Base-by-base conservation (phyloP, 108 stramenopile species). In the Epithemia pelagica region DNA sequence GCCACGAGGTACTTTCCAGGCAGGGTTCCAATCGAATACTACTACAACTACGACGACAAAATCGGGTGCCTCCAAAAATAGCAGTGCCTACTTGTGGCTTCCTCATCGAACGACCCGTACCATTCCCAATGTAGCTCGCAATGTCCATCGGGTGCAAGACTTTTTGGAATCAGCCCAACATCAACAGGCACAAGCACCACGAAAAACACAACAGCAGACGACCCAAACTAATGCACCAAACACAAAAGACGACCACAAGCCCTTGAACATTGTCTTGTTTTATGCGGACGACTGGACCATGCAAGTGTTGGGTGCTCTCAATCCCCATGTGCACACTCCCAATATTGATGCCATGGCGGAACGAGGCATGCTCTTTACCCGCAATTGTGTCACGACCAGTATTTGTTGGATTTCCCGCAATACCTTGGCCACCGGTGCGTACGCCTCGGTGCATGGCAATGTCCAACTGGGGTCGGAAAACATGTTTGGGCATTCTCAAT, bases 371-470 rank as follows among this genome's bases (percentile, higher is more conserved):
- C 64, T 85, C 28, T 92, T 92, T 53, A 71, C 78, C 1, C 83
- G 85, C 64, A 89, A 92, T 59, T 86, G 85, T 65, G 91, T 92
- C 30, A 92, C 91, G 52, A 92, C 91, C 15, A 75, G 77, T 53
- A 76, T 92, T 15, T 92, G 91, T 57, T 88, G 86, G 91, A 80
- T 88, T 2, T 80, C 78, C 20, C 59, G 91, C 5, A 88, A 84
- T 53, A 89, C 91, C 2, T 67, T 92, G 10, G 74, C 73, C 62
- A 89, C 86, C 0, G 91, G 91, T 22, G 68, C 74, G 37, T 89
- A 89, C 64, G 57, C 79, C 7, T 69, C 78, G 28, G 69, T 85
- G 21, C 91, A 92, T 74, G 24, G 55, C 22, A 32, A 54, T 2
- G 7, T 10, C 18, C 20, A 30, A 32, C 28, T 25, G 27, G 30